Base-by-base conservation (phyloP, 106 monocot species). In the Xerophyta viscosa region DNA sequence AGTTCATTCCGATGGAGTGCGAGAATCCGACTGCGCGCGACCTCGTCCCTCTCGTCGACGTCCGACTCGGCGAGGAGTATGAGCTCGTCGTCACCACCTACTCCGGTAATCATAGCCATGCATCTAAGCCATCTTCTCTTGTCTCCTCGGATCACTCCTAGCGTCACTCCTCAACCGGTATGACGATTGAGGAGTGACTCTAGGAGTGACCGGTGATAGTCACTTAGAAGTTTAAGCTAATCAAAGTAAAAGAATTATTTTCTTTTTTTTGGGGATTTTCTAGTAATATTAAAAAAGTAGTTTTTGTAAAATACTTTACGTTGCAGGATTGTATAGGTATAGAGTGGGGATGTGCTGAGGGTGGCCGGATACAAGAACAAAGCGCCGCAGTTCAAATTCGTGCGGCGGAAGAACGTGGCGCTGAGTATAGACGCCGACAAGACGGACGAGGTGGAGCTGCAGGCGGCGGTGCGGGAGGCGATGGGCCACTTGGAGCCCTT, bases 361-460 rank as follows among this genome's bases (percentile, higher is more conserved):
- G 69, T 70, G 41, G 55, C 61, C 6, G 69, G 69, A 2, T 70
- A 54, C 52, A 52, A 70, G 39, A 70, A 70, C 61, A 24, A 20
- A 1, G 69, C 69, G 12, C 69, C 69, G 24, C 52, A 61, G 46
- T 70, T 70, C 61, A 41, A 37, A 17, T 70, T 70, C 54, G 46
- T 70, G 2, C 53, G 69, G 5, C 61, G 69, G 14, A 61, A 62
- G 62, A 70, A 70, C 61, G 69, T 70, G 27, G 52, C 62, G 12
- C 46, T 70, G 17, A 70, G 69, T 46, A 70, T 70, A 54, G 69
- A 70, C 29, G 46, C 60, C 18, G 69, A 70, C 54, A 70, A 70
- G 54, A 70, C 69, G 20, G 61, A 62, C 54, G 69, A 70, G 27
- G 52, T 57, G 9, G 72, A 72, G 43, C 66, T 72, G 26, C 72